Base-by-base conservation (phyloP, 495 filamentous ascomycete species). In the Daldinia grandis region DNA sequence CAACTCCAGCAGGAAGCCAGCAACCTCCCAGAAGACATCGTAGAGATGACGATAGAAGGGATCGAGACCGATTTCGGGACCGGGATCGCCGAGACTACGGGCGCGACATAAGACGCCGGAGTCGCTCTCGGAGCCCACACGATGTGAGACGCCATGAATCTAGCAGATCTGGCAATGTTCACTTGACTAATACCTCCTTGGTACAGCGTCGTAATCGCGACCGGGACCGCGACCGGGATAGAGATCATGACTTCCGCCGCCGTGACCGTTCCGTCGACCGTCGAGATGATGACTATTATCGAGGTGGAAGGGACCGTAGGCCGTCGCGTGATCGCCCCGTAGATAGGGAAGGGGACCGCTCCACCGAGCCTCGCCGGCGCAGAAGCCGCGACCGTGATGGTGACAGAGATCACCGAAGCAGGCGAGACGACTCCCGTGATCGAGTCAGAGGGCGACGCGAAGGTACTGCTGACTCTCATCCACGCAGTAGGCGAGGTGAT, bases 1-100 rank as follows among this genome's bases (percentile, higher is more conserved):
- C 92, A 92, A 93, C 92, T 88, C 92, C 92, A 91, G 90, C 91
- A 93, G 92, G 91, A 89, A 93, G 91, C 85, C 89, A 91, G 77
- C 88, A 87, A 81, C 90, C 90, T 75, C 90, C 90, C 74, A 89
- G 87, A 83, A 87, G 88, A 72, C 82, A 77, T 73, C 91, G 89
- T 76, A 88, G 90, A 86, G 90, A 93, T 78, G 90, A 92, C 79
- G 91, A 92, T 78, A 87, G 90, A 66, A 88, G 87, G 80, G 89
- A 92, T 68, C 83, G 84, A 77, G 83, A 79, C 68, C 83, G 87
- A 12, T 61, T 74, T 61, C 83, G 90, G 55, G 71, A 76, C 55
- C 83, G 90, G 68, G 91, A 92, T 74, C 82, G 85, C 67, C 82
- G 80, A 61, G 77, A 82, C 62, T 76, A 78, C 58, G 79, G 76